Evolutionary conservation across 1,139 yeast genomes (phyloP).

Genomic region (Saccharomyces hybrid): DNA sequence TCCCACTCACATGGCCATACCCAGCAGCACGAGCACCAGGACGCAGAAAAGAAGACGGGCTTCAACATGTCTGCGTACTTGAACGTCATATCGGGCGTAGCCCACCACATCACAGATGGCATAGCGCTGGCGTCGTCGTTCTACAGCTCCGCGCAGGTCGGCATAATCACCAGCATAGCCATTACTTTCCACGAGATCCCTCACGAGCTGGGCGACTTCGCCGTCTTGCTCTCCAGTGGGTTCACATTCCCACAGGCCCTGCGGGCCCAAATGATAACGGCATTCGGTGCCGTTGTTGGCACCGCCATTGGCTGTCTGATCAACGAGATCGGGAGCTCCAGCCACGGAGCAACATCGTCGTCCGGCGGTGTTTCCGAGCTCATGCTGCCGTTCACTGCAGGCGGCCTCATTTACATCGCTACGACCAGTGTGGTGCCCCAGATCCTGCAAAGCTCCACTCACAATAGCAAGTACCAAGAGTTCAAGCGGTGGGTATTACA

Average conservation of each 20-base stretch:
- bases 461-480: conserved; percentile 15
- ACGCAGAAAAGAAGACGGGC: conserved; percentile 12
- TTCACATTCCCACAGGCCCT: conserved; percentile 54
- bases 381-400: conserved; percentile 64
- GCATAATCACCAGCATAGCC: conserved; percentile 58
- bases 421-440: conserved; percentile 62
- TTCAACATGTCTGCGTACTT: conserved; percentile 47
- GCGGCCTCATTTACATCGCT: conserved; percentile 61
- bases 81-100: conserved; percentile 56
- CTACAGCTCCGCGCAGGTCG: conserved; percentile 47
- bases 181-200: conserved; percentile 68
- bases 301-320: conserved; percentile 51
- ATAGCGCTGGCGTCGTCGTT: conserved; percentile 61
- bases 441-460: conserved; percentile 35
- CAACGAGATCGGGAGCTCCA: conserved; percentile 16
- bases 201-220: conserved; percentile 69
- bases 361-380: conserved; percentile 35
- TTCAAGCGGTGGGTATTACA: conserved; percentile 4
- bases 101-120: conserved; percentile 67
- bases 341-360: conserved; percentile 2
- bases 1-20: conserved; percentile 38
- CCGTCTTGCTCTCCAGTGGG: conserved; percentile 57
- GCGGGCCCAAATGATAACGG: conserved; percentile 55
- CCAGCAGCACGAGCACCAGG: conserved; percentile 7
- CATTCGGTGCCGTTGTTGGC: conserved; percentile 57